Base-by-base conservation (phyloP, 2,329 filamentous ascomycete genomes). In the Orbilia blumenaviensis region DNA sequence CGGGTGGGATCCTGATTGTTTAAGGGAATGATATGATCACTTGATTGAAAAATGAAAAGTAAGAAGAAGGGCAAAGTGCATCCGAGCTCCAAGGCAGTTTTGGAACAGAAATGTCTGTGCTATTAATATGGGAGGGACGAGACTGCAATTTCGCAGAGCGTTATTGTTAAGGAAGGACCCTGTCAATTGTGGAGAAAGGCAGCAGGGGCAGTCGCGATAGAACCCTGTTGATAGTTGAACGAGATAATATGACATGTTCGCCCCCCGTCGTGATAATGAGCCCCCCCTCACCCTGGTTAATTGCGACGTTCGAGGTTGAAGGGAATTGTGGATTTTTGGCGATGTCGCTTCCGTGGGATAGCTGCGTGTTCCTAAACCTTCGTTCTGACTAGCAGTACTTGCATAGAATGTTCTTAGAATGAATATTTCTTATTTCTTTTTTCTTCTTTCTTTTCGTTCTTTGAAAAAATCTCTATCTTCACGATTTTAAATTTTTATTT, bases 81-180 rank as follows among this genome's bases (percentile, higher is more conserved):
- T 38, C 52, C 52, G 52, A 56, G 52, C 52, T 23, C 48, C 48
- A 52, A 56, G 52, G 52, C 52, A 56, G 16, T 9, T 6, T 56
- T 38, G 32, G 32, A 9, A 10, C 16, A 3, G 12, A 14, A 54
- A 29, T 38, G 64, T 61, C 46, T 48, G 66, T 71, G 42, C 66
- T 61, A 62, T 52, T 62, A 29, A 27, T 66, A 32, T 18, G 23
- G 54, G 32, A 32, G 21, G 38, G 52, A 56, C 29, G 18, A 56
- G 32, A 56, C 32, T 14, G 46, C 32, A 74, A 74, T 74, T 74
- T 74, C 68, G 61, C 68, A 41, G 48, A 63, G 36, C 61, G 42
- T 73, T 67, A 74, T 62, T 36, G 69, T 66, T 61, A 52, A 74
- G 61, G 69, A 74, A 74, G 69, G 62, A 63, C 69, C 69, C 46